phyloP scores from a whole-genome alignment of 2,329 filamentous ascomycete species.

The Diaporthe ampelina region DNA sequence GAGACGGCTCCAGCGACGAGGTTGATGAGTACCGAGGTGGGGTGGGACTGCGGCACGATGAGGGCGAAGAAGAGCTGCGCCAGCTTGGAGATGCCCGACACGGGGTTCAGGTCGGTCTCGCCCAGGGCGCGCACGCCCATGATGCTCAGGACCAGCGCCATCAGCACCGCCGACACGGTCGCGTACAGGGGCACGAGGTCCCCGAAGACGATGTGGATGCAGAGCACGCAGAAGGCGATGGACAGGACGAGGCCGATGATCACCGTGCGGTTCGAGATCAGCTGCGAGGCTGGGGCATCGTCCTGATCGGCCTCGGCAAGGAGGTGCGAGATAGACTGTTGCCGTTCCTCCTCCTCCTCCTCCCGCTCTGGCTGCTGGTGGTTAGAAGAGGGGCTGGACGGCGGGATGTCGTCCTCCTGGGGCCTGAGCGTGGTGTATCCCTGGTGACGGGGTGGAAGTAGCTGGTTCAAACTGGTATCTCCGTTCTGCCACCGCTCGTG shows the following conservation, averaged over 20 bases:
- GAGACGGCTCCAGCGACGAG: slow-evolving; percentile 88
- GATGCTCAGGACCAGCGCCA: slow-evolving; percentile 84
- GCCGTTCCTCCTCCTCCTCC: slow-evolving; percentile 44
- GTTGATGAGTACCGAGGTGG: slow-evolving; percentile 94
- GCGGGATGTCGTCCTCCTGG: slow-evolving; percentile 35
- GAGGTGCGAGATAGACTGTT: slow-evolving; percentile 40
- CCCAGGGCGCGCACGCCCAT: slow-evolving; percentile 79
- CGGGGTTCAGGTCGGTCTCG: slow-evolving; percentile 95
- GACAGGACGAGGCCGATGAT: slow-evolving; percentile 82
- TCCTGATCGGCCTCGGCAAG: slow-evolving; percentile 65
- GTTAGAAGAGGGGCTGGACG: slow-evolving; percentile 43
- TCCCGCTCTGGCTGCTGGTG: slow-evolving; percentile 31
- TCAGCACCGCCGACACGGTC: slow-evolving; percentile 82
- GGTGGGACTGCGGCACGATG: slow-evolving; percentile 83
- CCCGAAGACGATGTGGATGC: slow-evolving; percentile 88
- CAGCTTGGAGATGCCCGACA: slow-evolving; percentile 95
- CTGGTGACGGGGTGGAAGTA: slow-evolving; percentile 32
- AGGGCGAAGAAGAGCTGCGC: slow-evolving; percentile 96
- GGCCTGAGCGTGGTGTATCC: slow-evolving; percentile 46
- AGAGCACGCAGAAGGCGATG: slow-evolving; percentile 82
- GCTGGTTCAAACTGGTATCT: slow-evolving; percentile 9
- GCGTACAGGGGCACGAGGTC: slow-evolving; percentile 83
- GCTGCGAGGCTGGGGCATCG: slow-evolving; percentile 87
- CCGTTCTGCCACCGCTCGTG: slow-evolving; percentile 32
- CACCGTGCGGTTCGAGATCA: slow-evolving; percentile 80